Percentiles rank a stretch among this genome's conserved stretches.
These are phyloP conservation scores for Curvularia eragrostidis DNA, from an alignment of 2,329 filamentous ascomycete species.

Conservation along the genomic window DNA sequence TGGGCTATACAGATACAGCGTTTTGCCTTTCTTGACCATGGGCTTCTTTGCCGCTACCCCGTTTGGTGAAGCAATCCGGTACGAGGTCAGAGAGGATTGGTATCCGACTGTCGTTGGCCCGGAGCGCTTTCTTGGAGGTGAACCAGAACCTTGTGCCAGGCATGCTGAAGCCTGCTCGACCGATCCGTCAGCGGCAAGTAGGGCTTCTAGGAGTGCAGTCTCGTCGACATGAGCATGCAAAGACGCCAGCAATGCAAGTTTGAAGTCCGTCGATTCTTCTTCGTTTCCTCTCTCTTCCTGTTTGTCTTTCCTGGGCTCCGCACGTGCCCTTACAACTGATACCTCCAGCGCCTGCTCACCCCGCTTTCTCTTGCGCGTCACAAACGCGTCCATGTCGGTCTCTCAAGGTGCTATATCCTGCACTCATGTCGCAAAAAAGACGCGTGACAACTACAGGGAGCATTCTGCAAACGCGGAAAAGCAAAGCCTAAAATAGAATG, in stretches of 20 bases:
- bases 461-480: not conserved
- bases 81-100: constrained; percentile 53
- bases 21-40: constrained; percentile 78
- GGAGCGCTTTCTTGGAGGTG: constrained; percentile 44
- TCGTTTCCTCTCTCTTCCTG: constrained; percentile 1
- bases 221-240: constrained; percentile 70
- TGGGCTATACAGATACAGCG: constrained; percentile 82
- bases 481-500: not conserved
- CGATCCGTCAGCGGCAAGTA: constrained; percentile 79
- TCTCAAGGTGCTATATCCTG: not conserved
- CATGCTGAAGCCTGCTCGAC: constrained; percentile 69
- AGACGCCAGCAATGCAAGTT: constrained; percentile 82
- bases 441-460: too few species aligned
- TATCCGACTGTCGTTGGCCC: constrained; percentile 44
- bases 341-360: constrained; percentile 15
- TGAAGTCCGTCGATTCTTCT: constrained; percentile 86
- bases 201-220: constrained; percentile 75
- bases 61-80: constrained; percentile 22
- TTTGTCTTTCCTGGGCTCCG: not conserved
- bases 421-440: not conserved
- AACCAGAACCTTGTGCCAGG: constrained; percentile 52
- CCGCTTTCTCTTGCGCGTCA: constrained; percentile 48
- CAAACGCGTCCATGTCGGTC: constrained; percentile 47
- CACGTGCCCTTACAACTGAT: not conserved
- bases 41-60: constrained; percentile 44